These are phyloP conservation scores for Fusarium anthophilum DNA, from an alignment of 2,329 filamentous ascomycete species.

Conservation along the genomic window DNA sequence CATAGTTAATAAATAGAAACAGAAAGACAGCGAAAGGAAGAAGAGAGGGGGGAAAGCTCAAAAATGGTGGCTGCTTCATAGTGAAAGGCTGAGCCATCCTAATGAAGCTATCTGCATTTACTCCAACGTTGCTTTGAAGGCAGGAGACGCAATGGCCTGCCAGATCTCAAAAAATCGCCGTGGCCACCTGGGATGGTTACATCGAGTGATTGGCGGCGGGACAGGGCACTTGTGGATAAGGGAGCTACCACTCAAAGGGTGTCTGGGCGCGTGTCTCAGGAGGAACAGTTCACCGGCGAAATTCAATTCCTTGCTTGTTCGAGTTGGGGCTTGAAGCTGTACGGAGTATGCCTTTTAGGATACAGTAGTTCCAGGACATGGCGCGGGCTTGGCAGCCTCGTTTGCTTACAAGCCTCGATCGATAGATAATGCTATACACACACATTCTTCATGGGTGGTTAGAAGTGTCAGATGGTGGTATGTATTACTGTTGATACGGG, in stretches of 20 bases:
- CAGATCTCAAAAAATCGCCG: constrained; percentile 45
- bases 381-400: constrained; percentile 30
- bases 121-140: constrained; percentile 33
- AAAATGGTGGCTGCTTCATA: constrained; percentile 10
- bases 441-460: constrained; percentile 15
- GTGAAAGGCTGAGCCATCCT: constrained; percentile 16
- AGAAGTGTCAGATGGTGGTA: constrained; percentile 2
- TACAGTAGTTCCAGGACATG: constrained; percentile 18
- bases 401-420: constrained; percentile 31
- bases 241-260: constrained; percentile 40
- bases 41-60: constrained; percentile 1
- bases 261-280: constrained; percentile 43
- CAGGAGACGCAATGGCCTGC: constrained; percentile 38
- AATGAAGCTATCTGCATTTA: constrained; percentile 33
- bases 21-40: neutral
- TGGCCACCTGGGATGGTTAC: constrained; percentile 41
- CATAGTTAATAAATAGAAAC: neutral
- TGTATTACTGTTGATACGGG: constrained; percentile 2
- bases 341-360: constrained; percentile 6
- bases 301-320: constrained; percentile 32
- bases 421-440: constrained; percentile 17
- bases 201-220: constrained; percentile 36
- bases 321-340: constrained; percentile 15
- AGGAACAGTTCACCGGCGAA: constrained; percentile 39
- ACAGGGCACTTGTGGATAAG: constrained; percentile 31